Conservation (phyloP, 441 rosid species). For the Populus hybrid region DNA sequence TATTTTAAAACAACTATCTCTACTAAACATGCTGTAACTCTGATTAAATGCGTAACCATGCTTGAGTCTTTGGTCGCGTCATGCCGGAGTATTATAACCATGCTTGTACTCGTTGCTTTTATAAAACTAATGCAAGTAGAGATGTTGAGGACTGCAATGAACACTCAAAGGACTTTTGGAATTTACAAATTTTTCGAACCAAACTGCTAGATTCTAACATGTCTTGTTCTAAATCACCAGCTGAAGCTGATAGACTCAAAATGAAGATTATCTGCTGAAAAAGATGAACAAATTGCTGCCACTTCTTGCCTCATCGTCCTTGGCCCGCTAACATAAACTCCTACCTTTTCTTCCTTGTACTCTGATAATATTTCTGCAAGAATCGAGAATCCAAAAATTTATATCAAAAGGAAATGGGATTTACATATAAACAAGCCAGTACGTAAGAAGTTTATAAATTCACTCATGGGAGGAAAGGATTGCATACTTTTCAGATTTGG, state of each 20-base stretch:
- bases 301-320: conserved; percentile 68
- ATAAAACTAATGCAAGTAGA: too few species aligned
- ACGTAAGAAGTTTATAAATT: neutral
- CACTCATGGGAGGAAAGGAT: neutral
- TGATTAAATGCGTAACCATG: too few species aligned
- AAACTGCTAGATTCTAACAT: neutral
- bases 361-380: conserved; percentile 42
- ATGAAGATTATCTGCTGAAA: conserved; percentile 41
- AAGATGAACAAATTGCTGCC: conserved; percentile 59
- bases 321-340: conserved; percentile 76
- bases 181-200: neutral
- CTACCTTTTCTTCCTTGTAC: conserved; percentile 45
- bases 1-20: too few species aligned
- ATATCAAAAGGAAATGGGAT: neutral
- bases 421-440: neutral
- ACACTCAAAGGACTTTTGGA: neutral
- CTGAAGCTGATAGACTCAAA: conserved; percentile 82
- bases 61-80: too few species aligned
- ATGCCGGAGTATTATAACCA: too few species aligned
- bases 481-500: conserved; percentile 67
- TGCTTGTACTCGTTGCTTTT: too few species aligned
- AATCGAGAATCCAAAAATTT: neutral
- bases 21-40: too few species aligned
- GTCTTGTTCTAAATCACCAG: conserved; percentile 45
- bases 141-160: neutral